Conservation (phyloP, 2,329 filamentous ascomycete species). For the Alternaria sp. region DNA sequence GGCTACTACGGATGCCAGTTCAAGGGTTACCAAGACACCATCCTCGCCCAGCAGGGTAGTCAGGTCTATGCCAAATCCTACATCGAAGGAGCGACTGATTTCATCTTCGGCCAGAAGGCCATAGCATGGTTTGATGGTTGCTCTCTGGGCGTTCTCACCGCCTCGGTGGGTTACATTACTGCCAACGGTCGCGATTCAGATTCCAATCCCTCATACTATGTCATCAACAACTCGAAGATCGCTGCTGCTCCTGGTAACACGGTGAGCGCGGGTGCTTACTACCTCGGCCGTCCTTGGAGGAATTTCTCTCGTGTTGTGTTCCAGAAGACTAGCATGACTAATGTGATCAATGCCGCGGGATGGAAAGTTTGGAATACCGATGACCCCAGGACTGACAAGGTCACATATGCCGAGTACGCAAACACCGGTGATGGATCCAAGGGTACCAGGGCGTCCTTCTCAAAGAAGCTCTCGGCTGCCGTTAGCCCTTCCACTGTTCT, state of each 20-base stretch:
- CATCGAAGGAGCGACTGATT: constrained; percentile 65
- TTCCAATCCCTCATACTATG: constrained; percentile 56
- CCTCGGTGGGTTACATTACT: constrained; percentile 50
- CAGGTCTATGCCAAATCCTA: constrained; percentile 63
- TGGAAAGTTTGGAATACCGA: constrained; percentile 63
- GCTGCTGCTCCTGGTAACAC: constrained; percentile 49
- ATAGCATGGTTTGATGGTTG: constrained; percentile 60
- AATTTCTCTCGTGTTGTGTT: constrained; percentile 60
- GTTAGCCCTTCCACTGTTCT: constrained; percentile 55
- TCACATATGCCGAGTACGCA: constrained; percentile 64
- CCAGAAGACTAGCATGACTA: constrained; percentile 59
- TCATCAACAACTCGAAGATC: constrained; percentile 62
- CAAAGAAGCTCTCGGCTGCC: constrained; percentile 49
- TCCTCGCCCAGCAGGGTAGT: constrained; percentile 53
- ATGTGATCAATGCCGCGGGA: constrained; percentile 65
- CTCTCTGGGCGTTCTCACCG: constrained; percentile 56
- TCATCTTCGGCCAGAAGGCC: constrained; percentile 64
- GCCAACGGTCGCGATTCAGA: constrained; percentile 43
- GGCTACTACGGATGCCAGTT: constrained; percentile 65
- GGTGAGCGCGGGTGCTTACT: constrained; percentile 52
- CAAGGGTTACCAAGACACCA: constrained; percentile 64
- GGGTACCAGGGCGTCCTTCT: constrained; percentile 61
- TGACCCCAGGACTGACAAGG: constrained; percentile 58
- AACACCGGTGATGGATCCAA: constrained; percentile 65
- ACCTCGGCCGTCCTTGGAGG: constrained; percentile 62